phyloP scores from a whole-genome alignment of 1,284 basidiomycete genomes.

The Ceratobasidium theobromae region DNA sequence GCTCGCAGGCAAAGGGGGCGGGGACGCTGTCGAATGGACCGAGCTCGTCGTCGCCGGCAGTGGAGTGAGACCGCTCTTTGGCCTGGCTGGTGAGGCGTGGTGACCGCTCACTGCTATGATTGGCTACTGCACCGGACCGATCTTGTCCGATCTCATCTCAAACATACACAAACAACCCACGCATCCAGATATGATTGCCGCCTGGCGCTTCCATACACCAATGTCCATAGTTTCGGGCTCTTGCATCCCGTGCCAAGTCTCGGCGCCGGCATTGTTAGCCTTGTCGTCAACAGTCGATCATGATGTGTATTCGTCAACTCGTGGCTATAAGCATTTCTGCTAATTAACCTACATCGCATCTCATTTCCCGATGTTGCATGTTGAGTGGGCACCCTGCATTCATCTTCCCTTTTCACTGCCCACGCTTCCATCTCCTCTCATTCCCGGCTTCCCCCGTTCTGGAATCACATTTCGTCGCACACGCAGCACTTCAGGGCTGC shows the following conservation, averaged over 20 bases:
- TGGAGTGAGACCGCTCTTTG: background rate
- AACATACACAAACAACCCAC: slow-evolving; percentile 8
- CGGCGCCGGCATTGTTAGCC: background rate
- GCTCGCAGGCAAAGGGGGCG: background rate
- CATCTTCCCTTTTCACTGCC: too few relatives aligned
- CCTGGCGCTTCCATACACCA: background rate
- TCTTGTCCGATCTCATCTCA: slow-evolving; percentile 7
- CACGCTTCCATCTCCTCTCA: background rate
- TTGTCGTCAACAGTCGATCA: background rate
- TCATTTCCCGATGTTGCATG: too few relatives aligned
- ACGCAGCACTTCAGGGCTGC: background rate
- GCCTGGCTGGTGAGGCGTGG: background rate
- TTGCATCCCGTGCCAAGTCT: too few relatives aligned
- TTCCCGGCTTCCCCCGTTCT: background rate
- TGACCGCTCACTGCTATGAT: background rate
- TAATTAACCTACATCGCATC: too few relatives aligned
- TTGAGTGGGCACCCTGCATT: too few relatives aligned
- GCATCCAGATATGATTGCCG: background rate
- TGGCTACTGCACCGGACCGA: slow-evolving; percentile 7
- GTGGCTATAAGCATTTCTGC: background rate
- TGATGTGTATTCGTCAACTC: too few relatives aligned
- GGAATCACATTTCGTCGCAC: background rate
- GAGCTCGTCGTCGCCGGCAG: slow-evolving; percentile 12
- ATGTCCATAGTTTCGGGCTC: too few relatives aligned
- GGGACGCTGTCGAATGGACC: background rate